Conservation (phyloP, 2,329 filamentous ascomycete species). For the Tolypocladium ophioglossoides region DNA sequence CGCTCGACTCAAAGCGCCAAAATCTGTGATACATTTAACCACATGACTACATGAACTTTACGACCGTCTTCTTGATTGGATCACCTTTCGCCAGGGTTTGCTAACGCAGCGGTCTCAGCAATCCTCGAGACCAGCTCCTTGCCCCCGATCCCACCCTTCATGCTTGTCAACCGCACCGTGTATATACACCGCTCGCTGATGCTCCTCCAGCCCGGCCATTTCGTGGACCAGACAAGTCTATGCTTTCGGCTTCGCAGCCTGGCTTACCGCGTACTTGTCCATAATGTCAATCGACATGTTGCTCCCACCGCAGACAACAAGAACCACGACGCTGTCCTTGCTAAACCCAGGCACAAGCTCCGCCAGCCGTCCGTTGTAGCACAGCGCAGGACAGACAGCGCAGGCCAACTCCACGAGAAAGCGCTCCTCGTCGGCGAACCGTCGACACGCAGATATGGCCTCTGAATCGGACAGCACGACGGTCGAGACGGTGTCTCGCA, state of each 20-base stretch:
- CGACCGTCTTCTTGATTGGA: too few species aligned
- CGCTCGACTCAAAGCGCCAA: too few species aligned
- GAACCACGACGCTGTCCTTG: constrained; percentile 15
- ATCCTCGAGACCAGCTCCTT: too few species aligned
- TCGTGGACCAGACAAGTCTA: too few species aligned
- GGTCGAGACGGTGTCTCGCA: constrained; percentile 14
- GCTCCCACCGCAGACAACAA: constrained; percentile 20
- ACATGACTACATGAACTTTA: too few species aligned
- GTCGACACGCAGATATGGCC: constrained; percentile 14
- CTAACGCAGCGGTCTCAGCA: too few species aligned
- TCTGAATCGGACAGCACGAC: constrained; percentile 16
- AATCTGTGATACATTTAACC: too few species aligned
- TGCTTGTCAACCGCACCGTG: too few species aligned
- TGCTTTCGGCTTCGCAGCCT: background rate
- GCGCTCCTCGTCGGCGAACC: constrained; percentile 17
- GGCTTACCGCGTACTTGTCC: constrained; percentile 4
- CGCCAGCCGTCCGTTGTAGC: constrained; percentile 13
- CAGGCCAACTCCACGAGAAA: constrained; percentile 19
- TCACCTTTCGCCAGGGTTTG: too few species aligned
- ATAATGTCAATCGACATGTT: constrained; percentile 22
- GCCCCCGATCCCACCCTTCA: too few species aligned
- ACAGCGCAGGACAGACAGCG: constrained; percentile 17
- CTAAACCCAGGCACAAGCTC: constrained; percentile 11
- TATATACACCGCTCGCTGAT: too few species aligned
- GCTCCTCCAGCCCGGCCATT: too few species aligned